Base-by-base conservation (phyloP, 2,329 filamentous ascomycete genomes). In the Rutstroemia sp. region DNA sequence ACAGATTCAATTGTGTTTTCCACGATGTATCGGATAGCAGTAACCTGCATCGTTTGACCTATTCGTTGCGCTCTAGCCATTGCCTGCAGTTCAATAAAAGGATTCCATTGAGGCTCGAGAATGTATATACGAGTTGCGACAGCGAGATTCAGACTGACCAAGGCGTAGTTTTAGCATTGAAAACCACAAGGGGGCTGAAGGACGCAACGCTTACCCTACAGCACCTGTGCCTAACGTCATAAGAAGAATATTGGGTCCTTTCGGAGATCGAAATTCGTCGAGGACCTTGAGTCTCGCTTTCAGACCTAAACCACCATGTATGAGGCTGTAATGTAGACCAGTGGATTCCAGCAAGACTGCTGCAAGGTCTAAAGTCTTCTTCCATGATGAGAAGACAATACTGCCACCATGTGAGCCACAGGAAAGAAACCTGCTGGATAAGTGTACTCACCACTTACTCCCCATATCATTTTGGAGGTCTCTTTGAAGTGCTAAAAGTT, bases 221-320 rank as follows among this genome's bases (percentile, higher is more conserved):
- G 77, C 75, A 30, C 76, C 78, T 50, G 78, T 80, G 0, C 73
- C 72, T 0, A 79, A 62, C 0, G 77, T 79, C 3, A 81, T 63
- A 0, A 81, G 67, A 54, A 78, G 69, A 5, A 80, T 73, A 0
- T 68, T 65, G 2, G 76, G 30, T 34, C 30, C 30, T 34, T 61
- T 0, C 34, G 53, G 0, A 71, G 65, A 10, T 78, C 71, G 0
- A 16, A n/a, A 42, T 42, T 55, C 0, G 74, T 67, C 0, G 71
- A 65, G 16, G 67, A 72, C 0, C 72, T 67, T 2, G 30, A 34
- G 30, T 34, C 30, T 34, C 12, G 12, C 12, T 34, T 34, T 34
- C 30, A 34, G 4, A 34, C 30, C 30, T 10, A 34, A 34, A 34
- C 30, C 30, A 34, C 78, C 78, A 47, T 80, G 76, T 2, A 80